A percentile compares a stretch with the other conserved stretches of the same genome.
Conservation (phyloP, 75 land plant genomes). For the Pinus tabuliformis region DNA sequence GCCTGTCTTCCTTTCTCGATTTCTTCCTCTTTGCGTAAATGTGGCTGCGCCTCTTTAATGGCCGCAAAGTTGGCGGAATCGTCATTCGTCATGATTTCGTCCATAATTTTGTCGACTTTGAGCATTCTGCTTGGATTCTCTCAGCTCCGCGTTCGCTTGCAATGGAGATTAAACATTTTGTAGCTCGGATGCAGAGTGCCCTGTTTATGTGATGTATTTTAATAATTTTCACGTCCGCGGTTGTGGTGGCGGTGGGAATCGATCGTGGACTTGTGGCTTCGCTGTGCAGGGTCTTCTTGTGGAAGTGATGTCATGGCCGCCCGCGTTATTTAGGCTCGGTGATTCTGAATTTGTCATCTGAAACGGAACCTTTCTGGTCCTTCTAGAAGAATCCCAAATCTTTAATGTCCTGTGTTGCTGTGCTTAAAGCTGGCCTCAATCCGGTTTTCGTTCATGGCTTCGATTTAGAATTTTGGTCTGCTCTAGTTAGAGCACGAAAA, state of each 20-base stretch:
- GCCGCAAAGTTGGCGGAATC: constrained; percentile 5
- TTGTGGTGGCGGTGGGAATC: neutral
- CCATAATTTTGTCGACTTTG: constrained; percentile 7
- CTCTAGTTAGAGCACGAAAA: neutral
- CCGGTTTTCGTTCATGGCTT: neutral
- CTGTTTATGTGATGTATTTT: neutral
- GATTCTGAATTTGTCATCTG: neutral
- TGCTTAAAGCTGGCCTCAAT: neutral
- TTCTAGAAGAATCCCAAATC: neutral
- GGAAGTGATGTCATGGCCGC: too few relatives aligned
- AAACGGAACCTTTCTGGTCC: neutral
- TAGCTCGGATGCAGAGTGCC: neutral
- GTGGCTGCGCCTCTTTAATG: neutral
- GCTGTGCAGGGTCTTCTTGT: too few relatives aligned
- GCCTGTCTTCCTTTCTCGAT: neutral
- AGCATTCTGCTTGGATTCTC: neutral
- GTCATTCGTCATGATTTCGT: neutral
- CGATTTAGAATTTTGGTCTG: neutral
- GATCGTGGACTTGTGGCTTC: neutral
- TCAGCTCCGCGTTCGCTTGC: neutral
- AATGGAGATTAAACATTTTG: neutral
- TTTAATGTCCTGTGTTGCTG: neutral
- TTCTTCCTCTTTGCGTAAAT: neutral
- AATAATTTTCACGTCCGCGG: neutral
- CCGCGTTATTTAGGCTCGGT: too few relatives aligned